A percentile compares a stretch with the other conserved stretches of the same genome.
Conservation (phyloP, 176 grass and related monocot species). For the Calamus simplicifolius region DNA sequence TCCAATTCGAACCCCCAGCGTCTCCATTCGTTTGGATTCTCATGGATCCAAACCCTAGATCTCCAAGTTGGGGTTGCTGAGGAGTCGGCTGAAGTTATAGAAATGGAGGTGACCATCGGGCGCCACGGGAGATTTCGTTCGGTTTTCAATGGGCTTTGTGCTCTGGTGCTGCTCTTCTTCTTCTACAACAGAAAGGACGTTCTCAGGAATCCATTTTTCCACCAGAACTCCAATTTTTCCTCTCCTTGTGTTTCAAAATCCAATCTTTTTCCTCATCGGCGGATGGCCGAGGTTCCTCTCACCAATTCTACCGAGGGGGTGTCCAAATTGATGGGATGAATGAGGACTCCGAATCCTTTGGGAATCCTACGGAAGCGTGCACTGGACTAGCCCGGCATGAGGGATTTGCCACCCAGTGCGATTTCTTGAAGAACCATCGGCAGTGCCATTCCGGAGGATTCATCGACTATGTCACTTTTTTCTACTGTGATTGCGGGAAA, state of each 20-base stretch:
- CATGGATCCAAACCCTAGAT: not conserved
- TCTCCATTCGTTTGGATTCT: not conserved
- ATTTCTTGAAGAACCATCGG: slow-evolving; percentile 64
- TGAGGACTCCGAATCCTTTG: slow-evolving; percentile 20
- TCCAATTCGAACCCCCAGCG: no score
- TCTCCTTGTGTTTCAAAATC: slow-evolving; percentile 9
- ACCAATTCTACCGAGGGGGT: slow-evolving; percentile 25
- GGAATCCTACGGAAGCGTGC: slow-evolving; percentile 54
- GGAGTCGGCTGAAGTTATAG: no score
- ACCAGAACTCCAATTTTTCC: not conserved
- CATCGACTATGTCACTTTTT: slow-evolving; percentile 73
- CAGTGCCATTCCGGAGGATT: slow-evolving; percentile 71
- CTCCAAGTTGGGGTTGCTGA: not conserved
- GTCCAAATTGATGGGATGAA: slow-evolving; percentile 7
- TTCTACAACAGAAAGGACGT: slow-evolving; percentile 49
- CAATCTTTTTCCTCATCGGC: slow-evolving; percentile 29
- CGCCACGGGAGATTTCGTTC: slow-evolving; percentile 3
- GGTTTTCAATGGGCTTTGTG: slow-evolving; percentile 29
- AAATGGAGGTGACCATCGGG: not conserved
- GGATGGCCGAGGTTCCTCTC: slow-evolving; percentile 39
- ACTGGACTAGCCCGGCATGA: slow-evolving; percentile 43
- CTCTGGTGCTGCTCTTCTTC: slow-evolving; percentile 58
- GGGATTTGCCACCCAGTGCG: slow-evolving; percentile 60
- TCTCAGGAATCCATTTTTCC: slow-evolving; percentile 9
- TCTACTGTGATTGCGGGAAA: slow-evolving; percentile 71